Base-by-base conservation (phyloP, 2,329 filamentous ascomycete genomes). In the Lachnum nothofagi region DNA sequence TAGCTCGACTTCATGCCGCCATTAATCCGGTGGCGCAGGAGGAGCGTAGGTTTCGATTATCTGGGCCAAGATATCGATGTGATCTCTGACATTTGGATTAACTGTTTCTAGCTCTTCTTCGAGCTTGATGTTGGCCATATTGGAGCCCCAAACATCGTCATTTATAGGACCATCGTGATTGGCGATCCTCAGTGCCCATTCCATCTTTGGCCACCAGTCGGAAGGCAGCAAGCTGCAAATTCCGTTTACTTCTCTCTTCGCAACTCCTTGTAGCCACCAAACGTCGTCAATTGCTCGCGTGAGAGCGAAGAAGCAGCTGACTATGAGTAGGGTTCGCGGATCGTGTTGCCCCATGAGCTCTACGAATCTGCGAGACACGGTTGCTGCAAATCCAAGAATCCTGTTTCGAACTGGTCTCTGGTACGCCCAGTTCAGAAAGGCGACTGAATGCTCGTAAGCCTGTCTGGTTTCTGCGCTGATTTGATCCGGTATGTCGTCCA, bases 231-330 rank as follows among this genome's bases (percentile, higher is more conserved):
- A 34, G 10, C 48, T 48, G n/a, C 55, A 52, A 10, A 66, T 63
- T 4, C 83, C 82, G 61, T 80, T 76, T 14, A 88, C 78, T 58
- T 88, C 80, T 47, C 80, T 76, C 14, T 77, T 75, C 6, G 82
- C 77, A 59, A 85, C 82, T 33, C 83, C 82, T 17, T 80, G 74
- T 23, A 87, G 69, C 84, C 85, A 88, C 85, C 85, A 88, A 1
- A 62, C 60, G 46, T 60, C 56, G 40, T 65, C 61, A 4, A 59
- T 52, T 5, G 57, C 51, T 25, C 54, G 61, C 3, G 59, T 65
- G 41, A 64, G 50, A 3, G 61, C 61, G 45, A 64, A 65, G 49
- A 62, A 65, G 44, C 61, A 65, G 20, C 60, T 46, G 12, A 53
- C 48, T 12, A 65, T 64, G 2, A 64, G 57, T 31, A 65, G 44